Percentiles rank a stretch among this genome's conserved stretches.
These are phyloP conservation scores for Akanthomyces dipterigenus DNA, from an alignment of 2,329 filamentous ascomycete species.

Conservation along the genomic window DNA sequence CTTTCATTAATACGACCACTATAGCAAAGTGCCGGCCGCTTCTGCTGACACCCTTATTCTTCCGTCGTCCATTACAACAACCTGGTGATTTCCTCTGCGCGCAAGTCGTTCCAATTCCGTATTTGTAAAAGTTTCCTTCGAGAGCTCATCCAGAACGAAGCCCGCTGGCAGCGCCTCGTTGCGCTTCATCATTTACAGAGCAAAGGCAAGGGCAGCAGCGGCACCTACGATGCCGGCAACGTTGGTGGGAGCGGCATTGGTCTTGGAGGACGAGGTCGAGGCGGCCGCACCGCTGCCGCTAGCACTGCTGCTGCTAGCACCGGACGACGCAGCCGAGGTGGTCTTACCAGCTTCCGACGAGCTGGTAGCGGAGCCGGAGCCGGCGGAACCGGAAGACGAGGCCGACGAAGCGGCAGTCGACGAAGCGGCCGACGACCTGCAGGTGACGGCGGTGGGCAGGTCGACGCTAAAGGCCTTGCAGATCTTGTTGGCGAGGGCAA, in stretches of 20 bases:
- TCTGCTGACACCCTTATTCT: background rate
- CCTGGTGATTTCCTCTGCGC: background rate
- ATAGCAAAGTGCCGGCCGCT: background rate
- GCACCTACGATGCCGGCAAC: constrained; percentile 12
- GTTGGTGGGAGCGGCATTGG: constrained; percentile 5
- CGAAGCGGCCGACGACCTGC: constrained; percentile 19
- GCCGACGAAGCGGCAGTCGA: background rate
- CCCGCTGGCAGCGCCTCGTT: too few relatives aligned
- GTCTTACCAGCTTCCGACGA: background rate
- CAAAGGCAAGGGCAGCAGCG: constrained; percentile 11
- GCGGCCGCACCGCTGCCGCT: background rate
- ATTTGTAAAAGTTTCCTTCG: background rate
- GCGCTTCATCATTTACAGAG: background rate
- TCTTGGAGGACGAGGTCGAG: background rate
- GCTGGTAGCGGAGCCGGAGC: background rate
- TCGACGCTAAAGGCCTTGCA: constrained; percentile 30
- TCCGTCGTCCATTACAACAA: background rate
- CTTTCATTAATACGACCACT: background rate
- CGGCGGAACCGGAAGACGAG: background rate
- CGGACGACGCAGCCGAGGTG: background rate
- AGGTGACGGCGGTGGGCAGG: constrained; percentile 31
- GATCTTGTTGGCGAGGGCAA: constrained; percentile 31
- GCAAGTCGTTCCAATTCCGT: background rate
- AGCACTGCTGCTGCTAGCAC: background rate
- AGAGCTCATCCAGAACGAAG: background rate